phyloP scores from a whole-genome alignment of 352 stramenopile genomes.

The Phytophthora idaei region DNA sequence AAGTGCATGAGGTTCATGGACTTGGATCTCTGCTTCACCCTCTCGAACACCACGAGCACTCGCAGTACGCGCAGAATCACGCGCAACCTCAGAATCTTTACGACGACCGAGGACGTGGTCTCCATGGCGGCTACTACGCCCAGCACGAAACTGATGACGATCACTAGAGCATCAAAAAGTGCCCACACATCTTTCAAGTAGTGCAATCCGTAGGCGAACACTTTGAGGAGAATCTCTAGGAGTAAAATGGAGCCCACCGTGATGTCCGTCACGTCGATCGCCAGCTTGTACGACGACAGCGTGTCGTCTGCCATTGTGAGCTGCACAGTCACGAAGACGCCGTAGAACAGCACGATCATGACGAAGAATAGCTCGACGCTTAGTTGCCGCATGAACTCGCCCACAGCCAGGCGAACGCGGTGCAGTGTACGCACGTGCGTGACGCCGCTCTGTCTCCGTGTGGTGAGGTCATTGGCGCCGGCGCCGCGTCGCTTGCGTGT shows the following conservation, averaged over 20 bases:
- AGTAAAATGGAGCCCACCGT: conserved; percentile 85
- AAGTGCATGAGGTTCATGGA: conserved; percentile 77
- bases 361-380: conserved; percentile 90
- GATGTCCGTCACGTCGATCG: conserved; percentile 83
- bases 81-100: conserved; percentile 76
- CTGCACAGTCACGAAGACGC: conserved; percentile 84
- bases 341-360: conserved; percentile 87
- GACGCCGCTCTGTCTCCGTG: conserved; percentile 38
- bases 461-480: conserved; percentile 42
- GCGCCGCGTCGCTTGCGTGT: conserved; percentile 43
- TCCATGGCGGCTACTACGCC: conserved; percentile 68
- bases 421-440: conserved; percentile 43
- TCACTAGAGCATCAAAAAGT: conserved; percentile 82
- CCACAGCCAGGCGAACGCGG: conserved; percentile 56
- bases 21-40: conserved; percentile 79
- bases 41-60: conserved; percentile 88
- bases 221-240: conserved; percentile 78
- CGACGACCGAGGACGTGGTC: conserved; percentile 55
- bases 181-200: conserved; percentile 76
- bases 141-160: conserved; percentile 80
- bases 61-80: conserved; percentile 81
- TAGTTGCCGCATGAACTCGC: conserved; percentile 84
- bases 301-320: conserved; percentile 72
- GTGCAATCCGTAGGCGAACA: conserved; percentile 77
- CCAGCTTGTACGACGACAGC: conserved; percentile 60